These are phyloP conservation scores for Brassica cretica DNA, from an alignment of 345 rosid species.

Conservation along the genomic window DNA sequence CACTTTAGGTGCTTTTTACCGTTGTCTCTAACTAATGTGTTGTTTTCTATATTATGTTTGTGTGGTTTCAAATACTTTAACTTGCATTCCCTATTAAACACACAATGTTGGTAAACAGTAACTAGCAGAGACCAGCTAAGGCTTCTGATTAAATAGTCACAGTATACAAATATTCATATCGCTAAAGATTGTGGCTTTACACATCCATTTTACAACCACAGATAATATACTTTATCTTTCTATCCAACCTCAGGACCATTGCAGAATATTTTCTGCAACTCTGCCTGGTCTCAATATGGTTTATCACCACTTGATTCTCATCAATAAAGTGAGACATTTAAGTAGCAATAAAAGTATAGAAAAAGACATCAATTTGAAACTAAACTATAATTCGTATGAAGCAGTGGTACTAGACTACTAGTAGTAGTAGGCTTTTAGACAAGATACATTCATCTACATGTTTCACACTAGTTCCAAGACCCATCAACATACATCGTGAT, in stretches of 20 bases:
- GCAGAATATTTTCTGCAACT: background rate
- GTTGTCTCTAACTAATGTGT: too few species aligned
- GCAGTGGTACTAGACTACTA: background rate
- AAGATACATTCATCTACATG: conserved; percentile 35
- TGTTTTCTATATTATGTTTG: background rate
- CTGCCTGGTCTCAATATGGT: background rate
- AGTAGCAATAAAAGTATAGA: conserved; percentile 6
- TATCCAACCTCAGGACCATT: background rate
- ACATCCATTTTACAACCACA: background rate
- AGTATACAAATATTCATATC: background rate
- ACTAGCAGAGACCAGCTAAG: background rate
- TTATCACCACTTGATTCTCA: background rate
- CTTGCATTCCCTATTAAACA: background rate
- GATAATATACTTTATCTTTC: background rate
- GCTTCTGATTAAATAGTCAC: background rate
- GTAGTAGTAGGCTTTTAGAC: conserved; percentile 4
- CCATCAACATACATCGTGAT: conserved; percentile 64
- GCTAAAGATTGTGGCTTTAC: background rate
- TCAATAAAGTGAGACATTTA: conserved; percentile 9
- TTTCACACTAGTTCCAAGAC: background rate
- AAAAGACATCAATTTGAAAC: background rate
- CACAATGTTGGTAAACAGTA: background rate
- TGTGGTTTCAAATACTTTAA: background rate
- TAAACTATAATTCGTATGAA: conserved; percentile 30
- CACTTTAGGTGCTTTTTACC: too few species aligned